These are phyloP conservation scores for Trichothecium roseum DNA, from an alignment of 2,329 filamentous ascomycete genomes.

Conservation along the genomic window DNA sequence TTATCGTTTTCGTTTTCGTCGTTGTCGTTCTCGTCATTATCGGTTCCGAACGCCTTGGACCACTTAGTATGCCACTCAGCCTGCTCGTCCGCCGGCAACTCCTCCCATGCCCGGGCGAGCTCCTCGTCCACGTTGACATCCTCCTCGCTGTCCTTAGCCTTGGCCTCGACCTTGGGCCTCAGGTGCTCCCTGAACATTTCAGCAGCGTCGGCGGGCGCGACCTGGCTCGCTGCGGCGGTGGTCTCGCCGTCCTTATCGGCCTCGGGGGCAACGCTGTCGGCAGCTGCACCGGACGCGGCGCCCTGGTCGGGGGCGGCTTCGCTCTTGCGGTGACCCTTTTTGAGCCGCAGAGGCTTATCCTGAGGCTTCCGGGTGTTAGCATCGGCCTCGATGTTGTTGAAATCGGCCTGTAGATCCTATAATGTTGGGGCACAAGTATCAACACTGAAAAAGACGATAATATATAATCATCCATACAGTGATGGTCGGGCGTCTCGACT, in stretches of 20 bases:
- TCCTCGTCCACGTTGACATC: slow-evolving; percentile 39
- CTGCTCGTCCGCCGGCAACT: slow-evolving; percentile 36
- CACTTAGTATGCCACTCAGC: slow-evolving; percentile 34
- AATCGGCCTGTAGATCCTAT: slow-evolving; percentile 19
- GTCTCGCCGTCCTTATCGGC: slow-evolving; percentile 36
- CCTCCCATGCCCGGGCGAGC: slow-evolving; percentile 43
- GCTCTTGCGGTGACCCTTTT: slow-evolving; percentile 59
- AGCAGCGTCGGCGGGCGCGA: slow-evolving; percentile 21
- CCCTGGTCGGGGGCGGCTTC: slow-evolving; percentile 32
- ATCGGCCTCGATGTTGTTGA: slow-evolving; percentile 19
- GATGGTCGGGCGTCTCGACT: too few relatives aligned
- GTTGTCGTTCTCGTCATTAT: slow-evolving; percentile 13
- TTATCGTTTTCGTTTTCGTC: slow-evolving; percentile 7
- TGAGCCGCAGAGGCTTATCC: slow-evolving; percentile 66
- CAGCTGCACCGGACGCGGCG: neutral
- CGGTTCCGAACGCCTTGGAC: slow-evolving; percentile 4
- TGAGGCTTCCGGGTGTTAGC: slow-evolving; percentile 49
- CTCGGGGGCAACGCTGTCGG: slow-evolving; percentile 38
- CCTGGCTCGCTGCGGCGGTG: slow-evolving; percentile 20
- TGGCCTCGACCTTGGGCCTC: neutral
- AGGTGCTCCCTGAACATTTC: neutral
- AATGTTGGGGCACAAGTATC: slow-evolving; percentile 20
- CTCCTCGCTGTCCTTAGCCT: slow-evolving; percentile 11
- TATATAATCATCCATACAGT: too few relatives aligned
- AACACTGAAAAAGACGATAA: slow-evolving; percentile 16